Conservation (phyloP, 768 basidiomycete genomes). For the Roridomyces roridus region DNA sequence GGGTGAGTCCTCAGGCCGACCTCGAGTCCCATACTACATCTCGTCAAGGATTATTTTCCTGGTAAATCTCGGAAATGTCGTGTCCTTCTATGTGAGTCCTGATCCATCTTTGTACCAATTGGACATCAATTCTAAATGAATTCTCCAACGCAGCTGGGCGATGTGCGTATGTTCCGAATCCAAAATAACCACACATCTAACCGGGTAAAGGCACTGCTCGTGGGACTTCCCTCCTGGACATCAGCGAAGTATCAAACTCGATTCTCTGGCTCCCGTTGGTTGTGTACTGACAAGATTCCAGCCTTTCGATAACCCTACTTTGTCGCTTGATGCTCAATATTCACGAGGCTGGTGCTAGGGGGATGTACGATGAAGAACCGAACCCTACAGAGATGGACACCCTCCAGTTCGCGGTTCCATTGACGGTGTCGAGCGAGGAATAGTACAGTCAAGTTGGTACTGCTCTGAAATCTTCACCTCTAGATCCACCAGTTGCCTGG, state of each 20-base stretch:
- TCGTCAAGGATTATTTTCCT: slow-evolving; percentile 16
- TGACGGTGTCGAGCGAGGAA: too few relatives aligned
- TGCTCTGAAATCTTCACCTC: too few relatives aligned
- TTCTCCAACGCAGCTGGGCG: slow-evolving; percentile 15
- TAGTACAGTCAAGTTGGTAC: too few relatives aligned
- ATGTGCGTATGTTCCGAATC: slow-evolving; percentile 12
- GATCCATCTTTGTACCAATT: slow-evolving; percentile 1
- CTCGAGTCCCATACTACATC: too few relatives aligned
- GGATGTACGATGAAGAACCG: too few relatives aligned
- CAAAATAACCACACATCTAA: too few relatives aligned
- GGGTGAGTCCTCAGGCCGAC: slow-evolving; percentile 6
- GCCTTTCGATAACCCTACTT: slow-evolving; percentile 15
- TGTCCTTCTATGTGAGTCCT: slow-evolving; percentile 26
- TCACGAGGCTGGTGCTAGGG: slow-evolving; percentile 15
- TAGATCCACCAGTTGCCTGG: too few relatives aligned
- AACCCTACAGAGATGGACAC: too few relatives aligned
- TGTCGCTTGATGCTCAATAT: slow-evolving; percentile 16
- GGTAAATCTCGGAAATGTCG: slow-evolving; percentile 40
- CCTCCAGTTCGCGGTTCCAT: too few relatives aligned
- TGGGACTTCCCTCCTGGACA: slow-evolving; percentile 14
- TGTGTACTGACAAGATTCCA: too few relatives aligned
- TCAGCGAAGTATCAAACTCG: too few relatives aligned
- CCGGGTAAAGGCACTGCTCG: slow-evolving; percentile 7
- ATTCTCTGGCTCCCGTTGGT: too few relatives aligned
- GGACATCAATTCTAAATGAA: slow-evolving; percentile 5